Percentiles rank a stretch among this genome's conserved stretches.
Evolutionary conservation across 129 eudicot genomes (phyloP).

Genomic region (Arctium minus): DNA sequence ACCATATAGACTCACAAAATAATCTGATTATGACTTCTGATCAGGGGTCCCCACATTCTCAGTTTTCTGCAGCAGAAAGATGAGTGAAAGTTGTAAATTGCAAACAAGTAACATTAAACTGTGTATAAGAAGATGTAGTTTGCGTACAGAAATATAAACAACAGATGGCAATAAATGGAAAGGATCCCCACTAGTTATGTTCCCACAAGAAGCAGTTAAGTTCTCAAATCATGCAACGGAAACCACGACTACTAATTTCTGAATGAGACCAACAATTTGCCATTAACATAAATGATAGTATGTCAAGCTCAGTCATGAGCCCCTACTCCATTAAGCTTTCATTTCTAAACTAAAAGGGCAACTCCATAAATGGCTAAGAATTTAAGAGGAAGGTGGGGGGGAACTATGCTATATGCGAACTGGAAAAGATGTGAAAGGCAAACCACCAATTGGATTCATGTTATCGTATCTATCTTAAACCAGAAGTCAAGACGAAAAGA

Average conservation of each 20-base stretch:
- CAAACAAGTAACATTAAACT: not conserved
- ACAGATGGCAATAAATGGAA: not conserved
- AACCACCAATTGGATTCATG: not conserved
- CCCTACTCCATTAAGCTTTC: constrained; percentile 10
- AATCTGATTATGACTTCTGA: constrained; percentile 26
- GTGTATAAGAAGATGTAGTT: not conserved
- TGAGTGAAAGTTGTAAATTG: constrained; percentile 13
- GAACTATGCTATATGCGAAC: not conserved
- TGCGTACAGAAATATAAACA: not conserved
- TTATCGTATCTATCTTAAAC: not conserved
- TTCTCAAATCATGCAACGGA: constrained; percentile 2
- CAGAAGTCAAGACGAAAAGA: not conserved
- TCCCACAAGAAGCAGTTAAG: not conserved
- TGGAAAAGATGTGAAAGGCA: not conserved
- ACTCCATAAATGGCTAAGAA: not conserved
- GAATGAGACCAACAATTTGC: not conserved
- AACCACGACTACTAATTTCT: not conserved
- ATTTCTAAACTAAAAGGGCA: not conserved
- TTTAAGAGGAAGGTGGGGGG: not conserved
- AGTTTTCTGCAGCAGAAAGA: constrained; percentile 45
- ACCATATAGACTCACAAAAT: constrained; percentile 2
- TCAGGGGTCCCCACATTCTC: constrained; percentile 38
- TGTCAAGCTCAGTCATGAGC: constrained; percentile 15
- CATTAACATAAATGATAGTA: not conserved
- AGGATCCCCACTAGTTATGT: not conserved